Evolutionary conservation across 805 yeast genomes (phyloP).

Genomic region (Ogataea siamensis): DNA sequence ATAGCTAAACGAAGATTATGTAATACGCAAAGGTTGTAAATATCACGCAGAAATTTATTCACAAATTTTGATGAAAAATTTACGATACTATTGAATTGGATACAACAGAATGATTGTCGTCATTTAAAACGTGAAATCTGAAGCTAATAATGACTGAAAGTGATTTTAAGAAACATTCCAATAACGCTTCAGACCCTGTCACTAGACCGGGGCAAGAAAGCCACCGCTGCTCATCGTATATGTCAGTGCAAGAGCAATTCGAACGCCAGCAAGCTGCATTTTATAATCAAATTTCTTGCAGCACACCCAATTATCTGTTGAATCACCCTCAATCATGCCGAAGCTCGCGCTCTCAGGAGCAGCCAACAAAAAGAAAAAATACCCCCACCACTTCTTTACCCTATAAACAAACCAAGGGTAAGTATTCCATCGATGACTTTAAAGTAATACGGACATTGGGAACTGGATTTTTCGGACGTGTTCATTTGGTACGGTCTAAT

Average conservation of each 20-base stretch:
- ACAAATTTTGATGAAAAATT: no score
- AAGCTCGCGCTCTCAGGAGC: no score
- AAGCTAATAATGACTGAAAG: no score
- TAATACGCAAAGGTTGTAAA: no score
- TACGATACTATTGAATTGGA: no score
- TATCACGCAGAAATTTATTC: no score
- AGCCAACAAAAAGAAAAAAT: no score
- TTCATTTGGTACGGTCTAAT: conserved; percentile 54
- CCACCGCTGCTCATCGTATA: background rate
- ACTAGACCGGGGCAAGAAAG: background rate
- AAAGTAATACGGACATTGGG: conserved; percentile 57
- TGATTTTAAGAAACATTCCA: no score
- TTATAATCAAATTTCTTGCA: background rate
- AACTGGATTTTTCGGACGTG: conserved; percentile 61
- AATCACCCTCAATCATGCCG: background rate
- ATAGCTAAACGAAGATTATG: no score
- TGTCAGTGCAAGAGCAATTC: conserved; percentile 13
- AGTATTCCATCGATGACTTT: conserved; percentile 54
- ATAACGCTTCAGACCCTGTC: no score
- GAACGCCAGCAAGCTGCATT: conserved; percentile 11
- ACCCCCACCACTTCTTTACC: background rate
- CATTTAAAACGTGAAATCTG: no score
- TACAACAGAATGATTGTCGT: no score
- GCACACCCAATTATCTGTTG: background rate
- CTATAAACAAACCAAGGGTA: conserved; percentile 44